Conservation (phyloP, 108 stramenopile genomes). For the Nannochloropsis salina region DNA sequence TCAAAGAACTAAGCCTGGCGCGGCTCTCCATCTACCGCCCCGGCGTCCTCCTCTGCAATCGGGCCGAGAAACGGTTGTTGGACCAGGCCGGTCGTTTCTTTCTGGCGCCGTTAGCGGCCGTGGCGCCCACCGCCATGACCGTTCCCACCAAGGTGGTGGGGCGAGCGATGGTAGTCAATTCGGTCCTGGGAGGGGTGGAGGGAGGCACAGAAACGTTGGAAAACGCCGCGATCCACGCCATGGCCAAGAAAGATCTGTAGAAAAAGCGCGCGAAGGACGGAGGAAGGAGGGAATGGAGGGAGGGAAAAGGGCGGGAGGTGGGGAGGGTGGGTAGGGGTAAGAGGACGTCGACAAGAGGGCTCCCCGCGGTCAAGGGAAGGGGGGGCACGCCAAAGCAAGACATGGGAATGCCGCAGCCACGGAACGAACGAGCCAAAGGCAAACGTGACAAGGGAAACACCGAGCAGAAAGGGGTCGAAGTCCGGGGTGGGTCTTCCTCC, state of each 20-base stretch:
- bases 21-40: not conserved
- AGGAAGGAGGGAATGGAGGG: too few relatives aligned
- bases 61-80: not conserved
- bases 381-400: too few relatives aligned
- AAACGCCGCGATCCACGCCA: not conserved
- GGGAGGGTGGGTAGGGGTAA: too few relatives aligned
- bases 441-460: too few relatives aligned
- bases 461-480: too few relatives aligned
- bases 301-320: too few relatives aligned
- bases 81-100: not conserved
- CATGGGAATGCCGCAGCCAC: too few relatives aligned
- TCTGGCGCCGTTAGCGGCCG: not conserved
- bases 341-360: too few relatives aligned
- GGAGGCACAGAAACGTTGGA: not conserved
- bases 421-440: too few relatives aligned
- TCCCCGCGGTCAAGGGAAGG: too few relatives aligned
- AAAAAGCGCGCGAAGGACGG: too few relatives aligned
- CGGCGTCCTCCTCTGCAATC: not conserved
- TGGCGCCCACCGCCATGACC: not conserved
- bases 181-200: not conserved
- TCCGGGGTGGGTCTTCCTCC: too few relatives aligned
- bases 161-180: not conserved
- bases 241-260: not conserved
- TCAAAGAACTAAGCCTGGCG: not conserved
- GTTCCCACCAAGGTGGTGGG: not conserved